Conservation (phyloP, 2,329 filamentous ascomycete genomes). For the Pseudogymnoascus pannorum region DNA sequence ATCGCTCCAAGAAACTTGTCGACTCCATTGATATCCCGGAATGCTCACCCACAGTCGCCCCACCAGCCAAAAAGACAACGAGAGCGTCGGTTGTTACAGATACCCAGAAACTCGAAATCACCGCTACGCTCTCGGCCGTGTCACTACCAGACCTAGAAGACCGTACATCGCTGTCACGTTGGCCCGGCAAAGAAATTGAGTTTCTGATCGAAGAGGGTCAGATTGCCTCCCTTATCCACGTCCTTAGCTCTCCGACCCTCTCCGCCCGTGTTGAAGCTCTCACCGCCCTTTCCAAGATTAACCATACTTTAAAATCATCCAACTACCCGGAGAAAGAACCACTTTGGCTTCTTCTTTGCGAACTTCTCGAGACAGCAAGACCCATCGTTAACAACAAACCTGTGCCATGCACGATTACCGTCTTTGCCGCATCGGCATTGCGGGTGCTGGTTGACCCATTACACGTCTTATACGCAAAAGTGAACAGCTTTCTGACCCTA, state of each 20-base stretch:
- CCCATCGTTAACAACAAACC: slow-evolving; percentile 46
- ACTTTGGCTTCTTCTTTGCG: slow-evolving; percentile 70
- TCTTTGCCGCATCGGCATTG: slow-evolving; percentile 66
- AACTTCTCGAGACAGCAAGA: slow-evolving; percentile 68
- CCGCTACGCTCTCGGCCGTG: neutral
- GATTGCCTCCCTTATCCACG: slow-evolving; percentile 60
- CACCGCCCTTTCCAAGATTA: slow-evolving; percentile 59
- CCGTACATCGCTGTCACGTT: slow-evolving; percentile 49
- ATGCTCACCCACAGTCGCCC: neutral
- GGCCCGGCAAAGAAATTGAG: slow-evolving; percentile 70
- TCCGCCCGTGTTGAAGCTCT: slow-evolving; percentile 75
- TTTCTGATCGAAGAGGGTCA: slow-evolving; percentile 74
- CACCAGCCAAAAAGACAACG: neutral
- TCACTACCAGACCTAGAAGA: slow-evolving; percentile 33
- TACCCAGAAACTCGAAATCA: neutral
- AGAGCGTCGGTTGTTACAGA: neutral
- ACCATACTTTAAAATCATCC: slow-evolving; percentile 56
- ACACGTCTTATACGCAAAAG: slow-evolving; percentile 76
- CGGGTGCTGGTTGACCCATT: slow-evolving; percentile 67
- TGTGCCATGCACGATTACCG: slow-evolving; percentile 66
- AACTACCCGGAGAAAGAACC: slow-evolving; percentile 69
- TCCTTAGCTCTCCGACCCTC: slow-evolving; percentile 66
- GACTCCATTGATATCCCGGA: slow-evolving; percentile 21
- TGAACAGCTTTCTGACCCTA: slow-evolving; percentile 76
- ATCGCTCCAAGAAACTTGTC: slow-evolving; percentile 21